Conservation (phyloP, 106 monocot species). For the Alisma plantagoaquatica region DNA sequence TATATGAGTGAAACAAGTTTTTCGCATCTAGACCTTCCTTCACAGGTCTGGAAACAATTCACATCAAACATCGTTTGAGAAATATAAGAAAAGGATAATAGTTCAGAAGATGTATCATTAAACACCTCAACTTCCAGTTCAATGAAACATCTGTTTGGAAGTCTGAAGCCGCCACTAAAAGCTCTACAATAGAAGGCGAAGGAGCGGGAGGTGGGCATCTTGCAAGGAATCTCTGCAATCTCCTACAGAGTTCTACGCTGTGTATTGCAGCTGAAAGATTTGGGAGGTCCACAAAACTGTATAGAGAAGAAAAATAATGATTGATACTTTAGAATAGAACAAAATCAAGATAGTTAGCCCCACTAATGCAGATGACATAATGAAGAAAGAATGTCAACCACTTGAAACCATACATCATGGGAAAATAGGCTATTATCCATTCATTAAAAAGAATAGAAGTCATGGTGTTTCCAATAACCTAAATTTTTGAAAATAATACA, state of each 20-base stretch:
- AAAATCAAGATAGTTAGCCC: too few species aligned
- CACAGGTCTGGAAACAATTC: conserved; percentile 37
- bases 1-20: conserved; percentile 91
- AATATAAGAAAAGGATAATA: background rate
- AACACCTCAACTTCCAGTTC: conserved; percentile 85
- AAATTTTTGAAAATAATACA: too few species aligned
- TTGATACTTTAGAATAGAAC: too few species aligned
- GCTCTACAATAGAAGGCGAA: conserved; percentile 70
- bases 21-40: conserved; percentile 96
- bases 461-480: too few species aligned
- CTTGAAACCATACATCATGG: too few species aligned
- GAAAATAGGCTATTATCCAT: too few species aligned
- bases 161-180: conserved; percentile 85
- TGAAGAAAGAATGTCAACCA: too few species aligned
- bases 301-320: too few species aligned
- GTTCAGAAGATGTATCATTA: too few species aligned
- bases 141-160: conserved; percentile 88
- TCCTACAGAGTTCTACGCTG: conserved; percentile 72
- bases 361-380: too few species aligned
- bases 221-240: conserved; percentile 84
- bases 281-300: conserved; percentile 89
- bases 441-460: too few species aligned
- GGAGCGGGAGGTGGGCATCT: conserved; percentile 82
- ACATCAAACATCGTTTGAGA: background rate
- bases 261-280: conserved; percentile 81